phyloP scores from a whole-genome alignment of 2,329 filamentous ascomycete species.

The Lecanicillium sp. region DNA sequence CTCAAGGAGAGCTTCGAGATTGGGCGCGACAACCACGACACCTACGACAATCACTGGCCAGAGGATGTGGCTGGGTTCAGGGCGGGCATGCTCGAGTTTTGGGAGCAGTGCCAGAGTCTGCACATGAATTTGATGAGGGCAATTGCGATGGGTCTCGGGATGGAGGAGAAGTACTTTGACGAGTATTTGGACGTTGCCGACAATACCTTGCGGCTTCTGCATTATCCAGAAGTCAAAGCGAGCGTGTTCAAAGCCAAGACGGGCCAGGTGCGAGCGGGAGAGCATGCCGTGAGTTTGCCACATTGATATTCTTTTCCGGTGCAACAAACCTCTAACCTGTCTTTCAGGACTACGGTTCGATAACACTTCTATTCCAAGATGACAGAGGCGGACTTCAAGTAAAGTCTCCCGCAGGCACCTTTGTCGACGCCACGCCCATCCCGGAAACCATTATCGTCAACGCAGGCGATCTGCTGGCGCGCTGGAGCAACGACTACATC shows the following conservation, averaged over 20 bases:
- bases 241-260: slow-evolving; percentile 59
- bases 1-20: slow-evolving; percentile 61
- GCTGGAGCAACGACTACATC: slow-evolving; percentile 89
- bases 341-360: slow-evolving; percentile 46
- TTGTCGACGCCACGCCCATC: slow-evolving; percentile 79
- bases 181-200: slow-evolving; percentile 60
- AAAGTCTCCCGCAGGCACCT: slow-evolving; percentile 64
- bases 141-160: slow-evolving; percentile 72
- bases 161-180: slow-evolving; percentile 70
- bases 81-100: slow-evolving; percentile 67
- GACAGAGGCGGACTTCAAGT: slow-evolving; percentile 47
- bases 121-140: slow-evolving; percentile 77
- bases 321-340: background rate
- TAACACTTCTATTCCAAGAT: slow-evolving; percentile 58
- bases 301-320: background rate
- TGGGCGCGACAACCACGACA: slow-evolving; percentile 50
- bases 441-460: slow-evolving; percentile 79
- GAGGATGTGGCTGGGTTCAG: slow-evolving; percentile 53
- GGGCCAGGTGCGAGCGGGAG: slow-evolving; percentile 67
- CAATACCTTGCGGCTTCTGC: slow-evolving; percentile 65
- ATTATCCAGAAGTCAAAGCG: slow-evolving; percentile 64
- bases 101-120: slow-evolving; percentile 62
- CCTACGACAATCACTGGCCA: slow-evolving; percentile 72
- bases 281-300: slow-evolving; percentile 50
- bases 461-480: slow-evolving; percentile 74